Conservation (phyloP, 805 yeast species). For the Yarrowia osloensis region DNA sequence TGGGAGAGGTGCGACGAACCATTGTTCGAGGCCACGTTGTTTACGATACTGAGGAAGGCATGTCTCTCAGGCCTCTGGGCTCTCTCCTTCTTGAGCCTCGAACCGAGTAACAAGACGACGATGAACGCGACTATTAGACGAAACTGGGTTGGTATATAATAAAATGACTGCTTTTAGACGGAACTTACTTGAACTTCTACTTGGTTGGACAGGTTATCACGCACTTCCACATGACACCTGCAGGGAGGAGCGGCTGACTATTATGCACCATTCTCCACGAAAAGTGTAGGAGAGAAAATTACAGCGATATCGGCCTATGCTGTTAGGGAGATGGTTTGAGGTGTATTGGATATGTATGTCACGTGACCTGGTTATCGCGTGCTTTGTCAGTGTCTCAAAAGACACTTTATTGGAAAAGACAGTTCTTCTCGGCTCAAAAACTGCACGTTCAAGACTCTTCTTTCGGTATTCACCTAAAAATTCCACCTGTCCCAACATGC, state of each 20-base stretch:
- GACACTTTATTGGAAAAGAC: no score
- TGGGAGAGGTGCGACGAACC: slow-evolving; percentile 79
- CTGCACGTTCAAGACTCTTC: neutral
- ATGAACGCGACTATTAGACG: no score
- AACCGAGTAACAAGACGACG: neutral
- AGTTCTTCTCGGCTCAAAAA: neutral
- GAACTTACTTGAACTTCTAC: no score
- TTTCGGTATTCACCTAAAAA: neutral
- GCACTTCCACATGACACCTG: slow-evolving; percentile 1
- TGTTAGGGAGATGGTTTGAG: neutral
- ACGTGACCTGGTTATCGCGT: neutral
- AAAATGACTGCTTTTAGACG: neutral
- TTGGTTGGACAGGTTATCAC: neutral
- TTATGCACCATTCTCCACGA: neutral
- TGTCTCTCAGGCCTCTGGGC: slow-evolving; percentile 60
- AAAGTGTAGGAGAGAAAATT: no score
- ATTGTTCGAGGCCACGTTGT: slow-evolving; percentile 73
- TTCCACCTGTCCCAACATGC: slow-evolving; percentile 16
- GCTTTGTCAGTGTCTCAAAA: neutral
- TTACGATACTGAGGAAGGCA: slow-evolving; percentile 51
- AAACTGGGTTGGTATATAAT: neutral
- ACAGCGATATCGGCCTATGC: slow-evolving; percentile 4
- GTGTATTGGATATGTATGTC: neutral
- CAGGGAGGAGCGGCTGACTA: slow-evolving; percentile 9
- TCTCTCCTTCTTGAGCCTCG: slow-evolving; percentile 52